Evolutionary conservation across 2,329 filamentous ascomycete genomes (phyloP), one percentile per base, ranked within the genome.

Genomic region (Alternaria angustiovoidea): DNA sequence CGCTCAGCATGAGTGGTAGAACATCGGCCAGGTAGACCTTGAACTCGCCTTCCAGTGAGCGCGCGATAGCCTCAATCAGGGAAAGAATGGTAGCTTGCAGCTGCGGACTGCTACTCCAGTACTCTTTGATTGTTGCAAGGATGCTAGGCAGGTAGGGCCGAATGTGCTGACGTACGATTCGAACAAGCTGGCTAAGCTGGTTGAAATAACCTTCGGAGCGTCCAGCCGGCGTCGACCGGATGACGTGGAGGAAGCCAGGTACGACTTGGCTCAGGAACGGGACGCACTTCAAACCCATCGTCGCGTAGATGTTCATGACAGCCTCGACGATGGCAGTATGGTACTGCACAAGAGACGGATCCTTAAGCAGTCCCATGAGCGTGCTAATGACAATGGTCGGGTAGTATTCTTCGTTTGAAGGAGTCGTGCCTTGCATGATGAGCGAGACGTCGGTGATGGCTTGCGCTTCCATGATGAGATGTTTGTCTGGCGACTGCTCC

Each of bases 261-360:
- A 99, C 92, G 62, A 99, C 97, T 62, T 95, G 91, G 62, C 92
- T 91, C 1, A 99, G 87, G 78, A 98, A 99, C 0, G 93, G 91
- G 8, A 99, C 94, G 76, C 95, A 99, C 76, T 98, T 97, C 69
- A 99, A 82, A 2, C 95, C 95, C 62, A 99, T 86, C 0, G 96
- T 99, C 69, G 95, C 92, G 81, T 99, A 99, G 60, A 99, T 99
- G 69, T 93, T 97, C 89, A 99, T 98, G 70, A 99, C 96, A 5
- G 95, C 95, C 77, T 98, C 95, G 52, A 99, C 95, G 14, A 98
- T 94, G 11, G 91, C 89, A 4, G 93, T 94, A 73, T 99, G 96
- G 71, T 97, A 94, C 72, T 96, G 92, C 12, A 90, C 88, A 5
- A 99, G 84, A 0, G 95, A 98, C 26, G 89, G 89, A 69, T 99